Evolutionary conservation across 805 yeast species (phyloP).

Genomic region (Teunomyces gatunensis): DNA sequence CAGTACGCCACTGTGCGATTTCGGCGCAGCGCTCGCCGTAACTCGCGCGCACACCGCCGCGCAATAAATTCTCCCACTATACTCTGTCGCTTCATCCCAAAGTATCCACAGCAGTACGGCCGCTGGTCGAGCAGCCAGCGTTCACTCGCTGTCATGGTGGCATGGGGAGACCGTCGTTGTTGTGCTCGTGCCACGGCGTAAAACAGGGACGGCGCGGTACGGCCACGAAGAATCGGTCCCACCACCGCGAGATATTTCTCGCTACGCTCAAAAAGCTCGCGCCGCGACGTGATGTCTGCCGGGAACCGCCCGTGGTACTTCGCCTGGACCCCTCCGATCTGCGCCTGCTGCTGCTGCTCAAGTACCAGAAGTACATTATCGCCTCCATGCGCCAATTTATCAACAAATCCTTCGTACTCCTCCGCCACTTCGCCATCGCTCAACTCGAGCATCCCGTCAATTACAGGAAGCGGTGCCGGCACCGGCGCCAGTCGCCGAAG

Average conservation of each 20-base stretch:
- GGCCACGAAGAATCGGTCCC: slow-evolving; percentile 43
- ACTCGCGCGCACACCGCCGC: slow-evolving; percentile 24
- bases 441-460: slow-evolving; percentile 2
- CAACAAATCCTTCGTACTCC: slow-evolving; percentile 9
- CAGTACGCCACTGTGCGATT: slow-evolving; percentile 57
- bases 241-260: slow-evolving; percentile 30
- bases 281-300: slow-evolving; percentile 27
- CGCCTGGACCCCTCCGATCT: slow-evolving; percentile 11
- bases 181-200: slow-evolving; percentile 49
- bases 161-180: slow-evolving; percentile 35
- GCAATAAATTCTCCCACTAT: slow-evolving; percentile 45
- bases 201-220: slow-evolving; percentile 41
- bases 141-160: slow-evolving; percentile 46
- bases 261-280: slow-evolving; percentile 25
- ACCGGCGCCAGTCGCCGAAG: background rate
- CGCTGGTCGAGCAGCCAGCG: slow-evolving; percentile 45
- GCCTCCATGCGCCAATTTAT: slow-evolving; percentile 6
- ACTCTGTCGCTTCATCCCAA: slow-evolving; percentile 58
- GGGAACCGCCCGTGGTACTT: slow-evolving; percentile 21
- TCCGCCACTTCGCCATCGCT: background rate
- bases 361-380: slow-evolving; percentile 13
- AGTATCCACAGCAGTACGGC: slow-evolving; percentile 54
- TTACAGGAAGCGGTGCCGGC: background rate
- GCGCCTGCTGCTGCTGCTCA: slow-evolving; percentile 11
- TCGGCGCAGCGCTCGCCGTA: slow-evolving; percentile 23